Percentiles rank a stretch among this genome's conserved stretches.
Evolutionary conservation across 495 filamentous ascomycete species (phyloP).

Genomic region (Halenospora varia): DNA sequence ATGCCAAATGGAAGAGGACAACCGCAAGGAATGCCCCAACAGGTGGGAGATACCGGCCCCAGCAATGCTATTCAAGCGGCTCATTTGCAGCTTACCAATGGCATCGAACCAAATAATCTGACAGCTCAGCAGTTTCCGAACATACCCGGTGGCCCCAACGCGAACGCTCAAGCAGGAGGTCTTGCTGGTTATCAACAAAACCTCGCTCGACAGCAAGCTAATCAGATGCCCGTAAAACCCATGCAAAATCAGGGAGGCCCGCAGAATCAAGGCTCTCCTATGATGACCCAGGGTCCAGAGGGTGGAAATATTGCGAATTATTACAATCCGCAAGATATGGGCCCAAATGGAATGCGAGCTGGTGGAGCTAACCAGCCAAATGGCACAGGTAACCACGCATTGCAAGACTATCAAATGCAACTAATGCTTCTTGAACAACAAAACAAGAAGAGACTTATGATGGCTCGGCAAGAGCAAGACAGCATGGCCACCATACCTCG

Average conservation of each 20-base stretch:
- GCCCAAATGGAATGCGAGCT: conserved; percentile 37
- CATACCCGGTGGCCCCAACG: conserved; percentile 42
- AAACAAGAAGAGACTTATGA: conserved; percentile 94
- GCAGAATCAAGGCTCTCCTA: conserved; percentile 67
- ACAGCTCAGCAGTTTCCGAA: conserved; percentile 73
- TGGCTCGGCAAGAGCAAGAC: conserved; percentile 96
- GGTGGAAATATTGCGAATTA: conserved; percentile 56
- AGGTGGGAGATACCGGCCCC: conserved; percentile 54
- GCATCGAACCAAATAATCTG: conserved; percentile 70
- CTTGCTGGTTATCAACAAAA: conserved; percentile 83
- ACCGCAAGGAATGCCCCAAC: conserved; percentile 61
- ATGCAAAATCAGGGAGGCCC: conserved; percentile 49
- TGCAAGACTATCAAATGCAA: conserved; percentile 99
- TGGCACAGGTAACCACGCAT: conserved; percentile 78
- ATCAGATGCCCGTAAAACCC: conserved; percentile 68
- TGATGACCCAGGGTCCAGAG: conserved; percentile 72
- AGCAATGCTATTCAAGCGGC: conserved; percentile 45
- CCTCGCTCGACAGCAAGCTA: conserved; percentile 74
- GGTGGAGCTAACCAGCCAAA: conserved; percentile 48
- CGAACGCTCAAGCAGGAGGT: conserved; percentile 67
- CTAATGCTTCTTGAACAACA: conserved; percentile 98
- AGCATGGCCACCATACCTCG: conserved; percentile 49
- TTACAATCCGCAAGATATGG: conserved; percentile 60
- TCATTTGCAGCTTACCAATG: conserved; percentile 68
- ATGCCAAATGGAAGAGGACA: conserved; percentile 75